These are phyloP conservation scores for Fomitiporia mediterranea DNA, from an alignment of 1,284 basidiomycete species.

Conservation along the genomic window DNA sequence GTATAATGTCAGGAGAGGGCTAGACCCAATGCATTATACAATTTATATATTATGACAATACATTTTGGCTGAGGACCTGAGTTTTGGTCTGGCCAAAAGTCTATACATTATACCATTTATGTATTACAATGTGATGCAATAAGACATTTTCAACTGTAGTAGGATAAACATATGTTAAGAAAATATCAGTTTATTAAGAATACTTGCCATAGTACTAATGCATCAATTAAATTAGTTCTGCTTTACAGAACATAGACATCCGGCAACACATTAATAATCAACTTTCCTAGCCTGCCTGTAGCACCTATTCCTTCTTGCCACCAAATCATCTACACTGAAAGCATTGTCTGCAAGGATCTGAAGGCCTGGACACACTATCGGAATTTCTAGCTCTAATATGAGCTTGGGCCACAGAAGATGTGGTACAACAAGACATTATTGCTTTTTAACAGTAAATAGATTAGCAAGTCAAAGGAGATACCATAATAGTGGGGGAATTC, in stretches of 20 bases:
- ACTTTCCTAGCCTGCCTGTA: slow-evolving; percentile 60
- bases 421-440: slow-evolving; percentile 71
- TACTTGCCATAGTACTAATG: too few species aligned
- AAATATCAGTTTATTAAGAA: too few species aligned
- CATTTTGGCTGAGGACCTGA: too few species aligned
- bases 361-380: slow-evolving; percentile 58
- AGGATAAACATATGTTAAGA: too few species aligned
- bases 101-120: too few species aligned
- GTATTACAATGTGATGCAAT: too few species aligned
- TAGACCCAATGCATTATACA: too few species aligned
- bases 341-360: slow-evolving; percentile 54
- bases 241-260: slow-evolving; percentile 58
- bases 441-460: slow-evolving; percentile 55
- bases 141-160: too few species aligned
- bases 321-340: slow-evolving; percentile 33
- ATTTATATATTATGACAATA: too few species aligned
- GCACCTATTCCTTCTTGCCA: slow-evolving; percentile 65
- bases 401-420: slow-evolving; percentile 73
- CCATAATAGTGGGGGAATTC: slow-evolving; percentile 28
- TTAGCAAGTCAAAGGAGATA: slow-evolving; percentile 3
- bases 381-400: slow-evolving; percentile 59
- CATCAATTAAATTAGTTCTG: too few species aligned
- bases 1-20: not conserved
- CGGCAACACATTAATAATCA: slow-evolving; percentile 67
- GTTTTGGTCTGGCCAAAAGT: too few species aligned